Evolutionary conservation across 2,329 filamentous ascomycete species (phyloP).

Genomic region (Lasiodiplodia sp.): DNA sequence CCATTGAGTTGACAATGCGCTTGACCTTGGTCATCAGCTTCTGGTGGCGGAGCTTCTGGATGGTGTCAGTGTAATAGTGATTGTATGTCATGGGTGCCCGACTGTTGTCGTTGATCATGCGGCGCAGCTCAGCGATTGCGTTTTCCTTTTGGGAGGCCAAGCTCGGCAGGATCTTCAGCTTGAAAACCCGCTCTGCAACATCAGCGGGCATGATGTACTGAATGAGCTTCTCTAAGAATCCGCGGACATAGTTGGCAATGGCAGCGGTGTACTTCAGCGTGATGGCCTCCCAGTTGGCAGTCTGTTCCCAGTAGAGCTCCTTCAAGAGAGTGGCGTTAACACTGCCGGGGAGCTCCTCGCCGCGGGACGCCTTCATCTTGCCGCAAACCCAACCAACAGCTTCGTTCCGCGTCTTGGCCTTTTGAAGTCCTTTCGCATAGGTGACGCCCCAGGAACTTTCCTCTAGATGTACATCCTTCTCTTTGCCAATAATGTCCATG

Average conservation of each 20-base stretch:
- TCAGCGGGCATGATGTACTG: slow-evolving; percentile 50
- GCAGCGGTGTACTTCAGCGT: slow-evolving; percentile 48
- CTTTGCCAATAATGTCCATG: not conserved
- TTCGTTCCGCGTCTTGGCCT: slow-evolving; percentile 41
- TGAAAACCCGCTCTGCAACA: slow-evolving; percentile 48
- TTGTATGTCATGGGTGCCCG: slow-evolving; percentile 64
- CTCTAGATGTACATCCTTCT: no score
- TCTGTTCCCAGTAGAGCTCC: slow-evolving; percentile 68
- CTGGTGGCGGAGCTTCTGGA: slow-evolving; percentile 43
- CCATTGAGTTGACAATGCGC: not conserved
- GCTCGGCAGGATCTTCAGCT: slow-evolving; percentile 51
- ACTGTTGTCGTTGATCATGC: slow-evolving; percentile 56
- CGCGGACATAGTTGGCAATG: slow-evolving; percentile 38
- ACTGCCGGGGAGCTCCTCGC: slow-evolving; percentile 65
- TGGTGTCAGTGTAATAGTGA: slow-evolving; percentile 47
- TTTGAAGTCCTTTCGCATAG: slow-evolving; percentile 34
- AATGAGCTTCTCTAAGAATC: slow-evolving; percentile 46
- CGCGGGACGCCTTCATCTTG: slow-evolving; percentile 54
- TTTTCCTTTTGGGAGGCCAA: slow-evolving; percentile 47
- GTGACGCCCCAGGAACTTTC: slow-evolving; percentile 15
- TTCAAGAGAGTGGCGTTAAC: slow-evolving; percentile 67
- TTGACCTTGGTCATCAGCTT: slow-evolving; percentile 38
- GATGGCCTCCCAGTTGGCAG: slow-evolving; percentile 59
- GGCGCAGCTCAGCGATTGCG: slow-evolving; percentile 51
- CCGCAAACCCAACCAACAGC: slow-evolving; percentile 52